Evolutionary conservation across 345 rosid genomes (phyloP).

Genomic region (Acer saccharum): DNA sequence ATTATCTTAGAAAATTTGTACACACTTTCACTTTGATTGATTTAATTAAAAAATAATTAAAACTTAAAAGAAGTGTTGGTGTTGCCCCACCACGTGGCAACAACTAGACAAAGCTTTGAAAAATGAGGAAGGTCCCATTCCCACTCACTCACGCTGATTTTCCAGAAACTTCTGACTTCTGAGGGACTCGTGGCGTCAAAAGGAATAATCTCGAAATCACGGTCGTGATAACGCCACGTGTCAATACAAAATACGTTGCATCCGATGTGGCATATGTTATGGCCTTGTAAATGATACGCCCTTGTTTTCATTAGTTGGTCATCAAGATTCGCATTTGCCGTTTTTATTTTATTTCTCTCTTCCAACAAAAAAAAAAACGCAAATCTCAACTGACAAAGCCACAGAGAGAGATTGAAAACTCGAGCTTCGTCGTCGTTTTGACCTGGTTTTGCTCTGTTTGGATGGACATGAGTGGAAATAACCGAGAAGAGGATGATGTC

Average conservation of each 20-base stretch:
- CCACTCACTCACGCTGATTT: slow-evolving; percentile 18
- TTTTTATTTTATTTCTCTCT: neutral
- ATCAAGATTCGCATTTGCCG: neutral
- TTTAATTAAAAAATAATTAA: neutral
- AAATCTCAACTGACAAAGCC: neutral
- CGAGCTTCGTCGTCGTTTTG: slow-evolving; percentile 7
- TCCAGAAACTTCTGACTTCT: slow-evolving; percentile 70
- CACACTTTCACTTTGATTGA: neutral
- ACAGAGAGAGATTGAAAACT: neutral
- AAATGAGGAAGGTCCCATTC: slow-evolving; percentile 6
- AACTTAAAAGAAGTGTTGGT: neutral
- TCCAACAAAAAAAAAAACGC: neutral
- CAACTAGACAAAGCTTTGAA: slow-evolving; percentile 12
- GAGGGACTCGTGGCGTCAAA: slow-evolving; percentile 20
- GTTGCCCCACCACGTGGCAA: slow-evolving; percentile 41
- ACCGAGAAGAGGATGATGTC: slow-evolving; percentile 20
- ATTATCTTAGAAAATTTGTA: too few relatives aligned
- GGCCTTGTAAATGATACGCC: slow-evolving; percentile 50
- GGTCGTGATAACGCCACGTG: slow-evolving; percentile 54
- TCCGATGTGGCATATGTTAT: slow-evolving; percentile 55
- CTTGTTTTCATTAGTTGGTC: neutral
- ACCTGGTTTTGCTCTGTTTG: slow-evolving; percentile 3
- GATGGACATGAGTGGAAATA: slow-evolving; percentile 38
- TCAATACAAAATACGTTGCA: slow-evolving; percentile 14
- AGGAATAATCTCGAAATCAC: slow-evolving; percentile 30